Base-by-base conservation (phyloP, 2,329 filamentous ascomycete species). In the Cladophialophora bantiana region DNA sequence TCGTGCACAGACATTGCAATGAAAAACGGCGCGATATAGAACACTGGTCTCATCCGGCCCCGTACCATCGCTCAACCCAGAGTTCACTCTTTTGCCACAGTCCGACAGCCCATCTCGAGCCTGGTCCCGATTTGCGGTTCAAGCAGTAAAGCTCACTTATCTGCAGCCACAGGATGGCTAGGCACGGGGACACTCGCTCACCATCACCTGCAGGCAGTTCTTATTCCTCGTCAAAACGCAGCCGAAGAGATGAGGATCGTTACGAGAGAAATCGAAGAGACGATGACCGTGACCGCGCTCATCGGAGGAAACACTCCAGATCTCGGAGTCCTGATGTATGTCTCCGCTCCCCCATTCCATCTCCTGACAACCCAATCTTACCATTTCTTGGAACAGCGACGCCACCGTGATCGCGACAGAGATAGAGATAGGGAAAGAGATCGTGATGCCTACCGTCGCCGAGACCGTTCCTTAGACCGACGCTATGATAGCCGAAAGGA, bases 141-240 rank as follows among this genome's bases (percentile, higher is more conserved):
- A 66, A 68, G 70, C 76, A 78, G 80, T 82, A 81, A 81, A 77
- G 80, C 79, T 81, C 79, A 81, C 79, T 80, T 74, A 80, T 80
- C 76, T 70, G 69, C 70, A 68, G 71, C 71, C 69, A 71, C 74
- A 79, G 77, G 79, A 86, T 86, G 85, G 84, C 83, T 83, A 84
- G 84, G 79, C 83, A 84, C 79, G 85, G 84, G 83, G 84, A 86
- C 80, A 83, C 83, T 83, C 85, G 91, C 91, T 94, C 91, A 94
- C 92, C 91, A 91, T 93, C 90, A 89, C 90, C 90, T 89, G 89
- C 90, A 93, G 91, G 90, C 88, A 93, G 90, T 85, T 89, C 91
- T 78, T 85, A 87, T 80, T 89, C 88, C 80, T 88, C 89, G 77
- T 89, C 88, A 82, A 90, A 88, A 82, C 87, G 88, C 68, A 80